Base-by-base conservation (phyloP, 23 red algal species). In the Gracilaria domingensis region DNA sequence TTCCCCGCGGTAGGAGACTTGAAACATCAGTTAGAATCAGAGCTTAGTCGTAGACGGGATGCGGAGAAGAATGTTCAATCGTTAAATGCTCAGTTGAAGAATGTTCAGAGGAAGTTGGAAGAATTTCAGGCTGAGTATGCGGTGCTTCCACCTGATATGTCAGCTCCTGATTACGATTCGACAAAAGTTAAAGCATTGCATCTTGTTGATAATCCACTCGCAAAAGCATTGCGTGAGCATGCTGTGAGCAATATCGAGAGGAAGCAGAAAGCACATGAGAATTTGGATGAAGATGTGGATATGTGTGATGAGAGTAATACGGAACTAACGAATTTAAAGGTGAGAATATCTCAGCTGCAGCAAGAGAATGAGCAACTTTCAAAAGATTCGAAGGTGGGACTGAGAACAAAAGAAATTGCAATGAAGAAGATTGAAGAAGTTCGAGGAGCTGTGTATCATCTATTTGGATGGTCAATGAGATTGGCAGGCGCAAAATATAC, bases 391-490 rank as follows among this genome's bases (percentile, higher is more conserved):
- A 95, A 95, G 55, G 48, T 95, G 13, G 96, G 88, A 36, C 66
- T 93, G 47, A 70, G 96, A 30, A 95, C 88, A 11, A 87, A 83
- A 67, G 87, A 98, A 66, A 87, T 95, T 28, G 96, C 96, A 17
- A 91, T 88, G 75, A 76, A 88, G 54, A 95, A 95, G 75, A 98
- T 98, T 66, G 85, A 87, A 49, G 92, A 98, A 71, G 88, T 98
- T 25, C 92, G 91, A n/a, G 40, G 65, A 38, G 90, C 96, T 21
- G 84, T 92, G 23, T 98, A 95, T 69, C 79, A 91, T 54, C 59
- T 98, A 21, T 95, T 98, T 88, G 96, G 96, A 35, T 98, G 96
- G 96, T 76, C 89, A 17, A 91, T 98, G 78, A 84, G 84, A 38
- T 81, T 98, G 12, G 56, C 55, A 59, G 96, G 96, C 4, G 77